These are phyloP conservation scores for Penicillium glabrum DNA, from an alignment of 2,329 filamentous ascomycete genomes.

Conservation along the genomic window DNA sequence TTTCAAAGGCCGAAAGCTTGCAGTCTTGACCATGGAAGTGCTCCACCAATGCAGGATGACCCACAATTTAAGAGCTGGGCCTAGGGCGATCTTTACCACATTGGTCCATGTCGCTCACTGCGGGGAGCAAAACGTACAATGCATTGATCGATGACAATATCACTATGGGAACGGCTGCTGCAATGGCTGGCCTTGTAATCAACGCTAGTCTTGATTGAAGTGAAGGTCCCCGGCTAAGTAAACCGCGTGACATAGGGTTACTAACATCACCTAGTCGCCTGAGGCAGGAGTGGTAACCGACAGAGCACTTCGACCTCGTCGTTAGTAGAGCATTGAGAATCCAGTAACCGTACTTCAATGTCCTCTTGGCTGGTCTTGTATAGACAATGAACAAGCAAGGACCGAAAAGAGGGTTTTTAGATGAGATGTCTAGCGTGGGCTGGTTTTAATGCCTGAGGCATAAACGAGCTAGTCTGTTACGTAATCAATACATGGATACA, in stretches of 20 bases:
- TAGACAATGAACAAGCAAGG: no score
- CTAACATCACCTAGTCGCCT: no score
- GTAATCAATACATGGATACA: neutral
- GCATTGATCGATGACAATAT: neutral
- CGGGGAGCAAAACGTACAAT: neutral
- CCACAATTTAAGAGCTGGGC: neutral
- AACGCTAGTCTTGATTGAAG: neutral
- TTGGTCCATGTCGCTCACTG: neutral
- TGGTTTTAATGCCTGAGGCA: neutral
- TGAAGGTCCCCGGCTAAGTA: neutral
- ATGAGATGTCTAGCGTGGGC: neutral
- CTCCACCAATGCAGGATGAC: neutral
- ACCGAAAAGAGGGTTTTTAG: no score
- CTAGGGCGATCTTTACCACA: neutral
- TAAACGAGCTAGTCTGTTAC: neutral
- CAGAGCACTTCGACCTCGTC: no score
- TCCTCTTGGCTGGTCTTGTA: no score
- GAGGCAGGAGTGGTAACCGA: no score
- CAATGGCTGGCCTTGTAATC: neutral
- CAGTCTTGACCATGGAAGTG: neutral
- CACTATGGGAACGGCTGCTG: neutral
- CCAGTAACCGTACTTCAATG: no score
- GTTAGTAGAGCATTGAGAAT: no score
- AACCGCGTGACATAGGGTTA: no score
- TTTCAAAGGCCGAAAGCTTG: neutral